phyloP scores from a whole-genome alignment of 768 basidiomycete genomes.

The Boletus fagicola region DNA sequence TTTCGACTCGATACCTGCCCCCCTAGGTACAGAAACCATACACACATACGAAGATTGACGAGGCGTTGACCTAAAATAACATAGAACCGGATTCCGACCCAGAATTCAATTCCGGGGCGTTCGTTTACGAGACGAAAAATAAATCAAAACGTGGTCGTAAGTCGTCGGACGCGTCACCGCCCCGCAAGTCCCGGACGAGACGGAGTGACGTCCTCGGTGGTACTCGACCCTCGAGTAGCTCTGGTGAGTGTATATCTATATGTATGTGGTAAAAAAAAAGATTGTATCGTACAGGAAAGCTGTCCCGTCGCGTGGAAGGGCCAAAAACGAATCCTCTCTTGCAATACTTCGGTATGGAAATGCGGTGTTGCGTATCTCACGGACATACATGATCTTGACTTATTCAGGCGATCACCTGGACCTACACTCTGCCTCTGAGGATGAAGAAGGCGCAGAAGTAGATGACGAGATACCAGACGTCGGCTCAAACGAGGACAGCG shows the following conservation, averaged over 20 bases:
- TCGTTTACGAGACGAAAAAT: slow-evolving; percentile 30
- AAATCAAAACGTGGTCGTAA: slow-evolving; percentile 19
- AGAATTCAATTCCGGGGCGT: slow-evolving; percentile 32
- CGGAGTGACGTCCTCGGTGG: slow-evolving; percentile 7
- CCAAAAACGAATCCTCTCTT: slow-evolving; percentile 42
- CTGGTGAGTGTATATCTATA: slow-evolving; percentile 10
- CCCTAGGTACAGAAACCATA: slow-evolving; percentile 29
- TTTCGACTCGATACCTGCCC: slow-evolving; percentile 33
- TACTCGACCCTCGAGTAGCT: slow-evolving; percentile 2
- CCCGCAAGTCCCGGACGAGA: slow-evolving; percentile 19
- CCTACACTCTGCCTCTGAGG: slow-evolving; percentile 53
- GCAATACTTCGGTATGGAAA: slow-evolving; percentile 47
- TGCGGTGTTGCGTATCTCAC: neutral
- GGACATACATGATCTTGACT: neutral
- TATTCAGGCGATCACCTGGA: slow-evolving; percentile 41
- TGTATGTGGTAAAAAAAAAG: neutral
- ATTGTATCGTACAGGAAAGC: neutral
- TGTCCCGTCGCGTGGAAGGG: neutral
- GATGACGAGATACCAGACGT: slow-evolving; percentile 20
- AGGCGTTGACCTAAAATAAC: neutral
- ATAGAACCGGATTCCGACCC: slow-evolving; percentile 35
- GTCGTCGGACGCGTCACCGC: slow-evolving; percentile 12
- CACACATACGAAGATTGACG: neutral
- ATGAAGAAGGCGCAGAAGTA: slow-evolving; percentile 23
- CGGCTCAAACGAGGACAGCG: slow-evolving; percentile 26